Percentiles rank a stretch among this genome's conserved stretches.
Evolutionary conservation across 23 red algal species (phyloP).

Genomic region (Gracilaria caudata): DNA sequence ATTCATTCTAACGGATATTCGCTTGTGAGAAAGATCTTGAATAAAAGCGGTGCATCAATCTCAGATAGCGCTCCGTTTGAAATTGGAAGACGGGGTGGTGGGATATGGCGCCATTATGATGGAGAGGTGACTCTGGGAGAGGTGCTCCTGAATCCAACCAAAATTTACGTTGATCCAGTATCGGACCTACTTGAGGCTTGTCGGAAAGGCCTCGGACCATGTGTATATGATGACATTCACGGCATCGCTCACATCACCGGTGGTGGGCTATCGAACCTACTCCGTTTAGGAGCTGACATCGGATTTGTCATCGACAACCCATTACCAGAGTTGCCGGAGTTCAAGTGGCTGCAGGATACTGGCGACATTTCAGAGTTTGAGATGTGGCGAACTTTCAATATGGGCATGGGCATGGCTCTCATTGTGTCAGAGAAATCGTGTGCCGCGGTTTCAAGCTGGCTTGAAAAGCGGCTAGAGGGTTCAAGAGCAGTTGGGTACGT

Average conservation of each 20-base stretch:
- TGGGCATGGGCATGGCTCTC: constrained; percentile 97
- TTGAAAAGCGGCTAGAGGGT: constrained; percentile 57
- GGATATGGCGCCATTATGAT: constrained; percentile 22
- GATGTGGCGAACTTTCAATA: constrained; percentile 97
- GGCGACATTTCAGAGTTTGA: constrained; percentile 73
- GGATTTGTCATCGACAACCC: constrained; percentile 84
- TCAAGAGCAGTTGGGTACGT: constrained; percentile 66
- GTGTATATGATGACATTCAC: constrained; percentile 69
- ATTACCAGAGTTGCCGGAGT: constrained; percentile 86
- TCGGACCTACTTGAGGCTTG: constrained; percentile 71
- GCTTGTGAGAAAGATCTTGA: constrained; percentile 69
- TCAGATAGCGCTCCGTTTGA: constrained; percentile 70
- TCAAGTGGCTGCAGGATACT: constrained; percentile 77
- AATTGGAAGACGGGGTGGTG: constrained; percentile 21
- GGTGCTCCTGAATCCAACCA: constrained; percentile 89
- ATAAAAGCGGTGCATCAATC: constrained; percentile 37
- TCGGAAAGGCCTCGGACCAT: constrained; percentile 36
- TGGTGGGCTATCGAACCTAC: constrained; percentile 87
- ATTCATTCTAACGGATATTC: constrained; percentile 93
- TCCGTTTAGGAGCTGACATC: constrained; percentile 67
- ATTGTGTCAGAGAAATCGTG: constrained; percentile 63
- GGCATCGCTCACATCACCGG: constrained; percentile 95
- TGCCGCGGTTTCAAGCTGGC: constrained; percentile 50
- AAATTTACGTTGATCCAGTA: constrained; percentile 93
- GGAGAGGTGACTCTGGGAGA: constrained; percentile 73